Conservation (phyloP, 768 basidiomycete species). For the Lactarius quietus region DNA sequence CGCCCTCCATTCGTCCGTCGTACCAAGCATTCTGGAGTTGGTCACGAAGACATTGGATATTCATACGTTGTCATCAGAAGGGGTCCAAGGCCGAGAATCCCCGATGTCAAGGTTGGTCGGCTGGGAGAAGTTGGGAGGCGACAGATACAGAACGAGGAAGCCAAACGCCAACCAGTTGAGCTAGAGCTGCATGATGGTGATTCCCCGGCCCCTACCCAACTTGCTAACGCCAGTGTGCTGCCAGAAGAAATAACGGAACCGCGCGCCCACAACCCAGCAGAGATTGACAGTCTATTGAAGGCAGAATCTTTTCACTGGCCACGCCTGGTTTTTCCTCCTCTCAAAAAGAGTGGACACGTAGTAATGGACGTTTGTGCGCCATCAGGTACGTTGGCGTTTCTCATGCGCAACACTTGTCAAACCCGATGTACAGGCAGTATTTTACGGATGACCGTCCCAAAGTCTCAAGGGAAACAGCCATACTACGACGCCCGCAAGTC, state of each 20-base stretch:
- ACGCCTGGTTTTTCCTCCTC: constrained; percentile 84
- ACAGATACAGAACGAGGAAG: constrained; percentile 38
- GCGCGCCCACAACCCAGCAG: constrained; percentile 28
- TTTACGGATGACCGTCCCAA: constrained; percentile 87
- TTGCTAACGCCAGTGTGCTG: not conserved
- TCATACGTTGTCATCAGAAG: constrained; percentile 88
- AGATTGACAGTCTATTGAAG: constrained; percentile 54
- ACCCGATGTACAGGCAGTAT: constrained; percentile 64
- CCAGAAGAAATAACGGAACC: constrained; percentile 4
- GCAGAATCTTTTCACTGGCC: constrained; percentile 86
- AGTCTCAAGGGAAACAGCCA: constrained; percentile 91
- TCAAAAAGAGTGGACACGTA: constrained; percentile 89
- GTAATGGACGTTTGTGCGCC: constrained; percentile 85
- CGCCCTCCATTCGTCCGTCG: constrained; percentile 79
- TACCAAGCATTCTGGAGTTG: constrained; percentile 82
- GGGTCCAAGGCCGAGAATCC: constrained; percentile 57
- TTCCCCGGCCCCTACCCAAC: not conserved
- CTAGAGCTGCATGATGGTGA: constrained; percentile 28
- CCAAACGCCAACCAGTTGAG: constrained; percentile 24
- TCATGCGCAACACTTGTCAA: constrained; percentile 5
- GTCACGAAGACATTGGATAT: constrained; percentile 85
- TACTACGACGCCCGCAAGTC: constrained; percentile 96
- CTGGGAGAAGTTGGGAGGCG: constrained; percentile 51
- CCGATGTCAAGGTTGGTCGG: constrained; percentile 43
- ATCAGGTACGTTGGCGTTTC: constrained; percentile 51